A percentile compares a stretch with the other conserved stretches of the same genome.
These are phyloP conservation scores for Corymbia calophylla DNA, from an alignment of 441 rosid genomes.

Conservation along the genomic window DNA sequence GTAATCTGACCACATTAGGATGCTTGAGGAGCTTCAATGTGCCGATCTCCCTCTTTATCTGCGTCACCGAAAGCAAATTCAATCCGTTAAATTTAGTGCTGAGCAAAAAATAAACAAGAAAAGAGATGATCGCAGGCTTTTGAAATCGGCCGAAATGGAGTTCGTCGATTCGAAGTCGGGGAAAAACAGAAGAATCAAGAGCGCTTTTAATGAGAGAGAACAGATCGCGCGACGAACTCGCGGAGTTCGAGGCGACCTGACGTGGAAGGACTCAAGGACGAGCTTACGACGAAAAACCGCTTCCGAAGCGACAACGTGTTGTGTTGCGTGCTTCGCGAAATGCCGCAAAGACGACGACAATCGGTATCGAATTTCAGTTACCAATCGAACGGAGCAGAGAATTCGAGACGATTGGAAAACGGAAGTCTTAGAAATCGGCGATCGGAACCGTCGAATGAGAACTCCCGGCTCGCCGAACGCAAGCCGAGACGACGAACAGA, in stretches of 20 bases:
- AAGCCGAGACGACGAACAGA: not conserved
- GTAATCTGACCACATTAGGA: slow-evolving; percentile 82
- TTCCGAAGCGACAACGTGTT: not conserved
- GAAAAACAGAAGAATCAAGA: not conserved
- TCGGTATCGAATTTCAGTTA: not conserved
- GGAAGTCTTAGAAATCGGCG: not conserved
- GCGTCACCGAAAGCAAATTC: not conserved
- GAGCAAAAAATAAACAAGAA: not conserved
- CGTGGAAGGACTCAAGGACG: not conserved
- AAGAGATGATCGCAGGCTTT: not conserved
- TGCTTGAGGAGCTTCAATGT: slow-evolving; percentile 88
- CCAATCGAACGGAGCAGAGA: not conserved
- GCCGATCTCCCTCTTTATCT: slow-evolving; percentile 92
- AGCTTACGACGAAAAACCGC: not conserved
- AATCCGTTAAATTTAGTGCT: not conserved
- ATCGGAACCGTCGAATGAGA: not conserved
- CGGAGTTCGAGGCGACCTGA: not conserved
- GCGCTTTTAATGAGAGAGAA: not conserved
- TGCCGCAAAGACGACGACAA: not conserved
- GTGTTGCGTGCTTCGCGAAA: not conserved
- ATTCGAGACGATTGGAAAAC: not conserved
- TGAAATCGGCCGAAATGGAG: not conserved
- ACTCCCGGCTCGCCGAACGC: not conserved
- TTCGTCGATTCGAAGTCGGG: not conserved
- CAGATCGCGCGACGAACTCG: not conserved